Evolutionary conservation across 2,329 filamentous ascomycete species (phyloP).

Genomic region (Ophiostoma piceae): DNA sequence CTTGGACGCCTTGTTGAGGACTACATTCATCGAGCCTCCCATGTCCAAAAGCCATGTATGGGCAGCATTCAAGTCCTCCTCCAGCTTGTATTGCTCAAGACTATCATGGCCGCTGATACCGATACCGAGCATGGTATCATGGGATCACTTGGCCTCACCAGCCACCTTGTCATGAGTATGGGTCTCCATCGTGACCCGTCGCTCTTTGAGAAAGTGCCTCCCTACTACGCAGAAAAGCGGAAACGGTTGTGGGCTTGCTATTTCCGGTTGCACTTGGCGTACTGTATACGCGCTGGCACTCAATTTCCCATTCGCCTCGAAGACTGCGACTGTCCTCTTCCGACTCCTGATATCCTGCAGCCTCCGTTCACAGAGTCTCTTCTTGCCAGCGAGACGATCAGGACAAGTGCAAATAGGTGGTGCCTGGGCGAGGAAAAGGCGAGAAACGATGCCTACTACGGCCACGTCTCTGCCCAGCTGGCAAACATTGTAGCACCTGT

Average conservation of each 20-base stretch:
- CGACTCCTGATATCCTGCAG: not conserved
- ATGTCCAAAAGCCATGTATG: conserved; percentile 18
- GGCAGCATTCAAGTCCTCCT: conserved; percentile 20
- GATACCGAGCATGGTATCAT: conserved; percentile 18
- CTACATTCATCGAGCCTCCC: conserved; percentile 12
- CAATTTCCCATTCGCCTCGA: conserved; percentile 26
- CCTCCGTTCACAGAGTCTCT: not conserved
- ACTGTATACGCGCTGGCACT: conserved; percentile 27
- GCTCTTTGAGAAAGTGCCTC: conserved; percentile 23
- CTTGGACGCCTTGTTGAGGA: conserved; percentile 17
- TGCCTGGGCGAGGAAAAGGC: not conserved
- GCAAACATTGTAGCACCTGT: conserved; percentile 12
- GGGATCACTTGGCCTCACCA: conserved; percentile 9
- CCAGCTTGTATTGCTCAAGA: conserved; percentile 17
- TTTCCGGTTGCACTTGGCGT: conserved; percentile 27
- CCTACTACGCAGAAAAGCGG: conserved; percentile 27
- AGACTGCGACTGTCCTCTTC: conserved; percentile 28
- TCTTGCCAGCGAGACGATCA: not conserved
- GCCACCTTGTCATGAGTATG: conserved; percentile 27
- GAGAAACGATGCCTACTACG: conserved; percentile 16
- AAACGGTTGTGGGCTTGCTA: conserved; percentile 28
- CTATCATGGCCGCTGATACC: conserved; percentile 19
- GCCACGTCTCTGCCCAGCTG: not conserved
- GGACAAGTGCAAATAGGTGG: conserved; percentile 6
- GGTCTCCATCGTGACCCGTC: conserved; percentile 28